Base-by-base conservation (phyloP, 1,139 yeast species). In the Protomyces pachydermus region DNA sequence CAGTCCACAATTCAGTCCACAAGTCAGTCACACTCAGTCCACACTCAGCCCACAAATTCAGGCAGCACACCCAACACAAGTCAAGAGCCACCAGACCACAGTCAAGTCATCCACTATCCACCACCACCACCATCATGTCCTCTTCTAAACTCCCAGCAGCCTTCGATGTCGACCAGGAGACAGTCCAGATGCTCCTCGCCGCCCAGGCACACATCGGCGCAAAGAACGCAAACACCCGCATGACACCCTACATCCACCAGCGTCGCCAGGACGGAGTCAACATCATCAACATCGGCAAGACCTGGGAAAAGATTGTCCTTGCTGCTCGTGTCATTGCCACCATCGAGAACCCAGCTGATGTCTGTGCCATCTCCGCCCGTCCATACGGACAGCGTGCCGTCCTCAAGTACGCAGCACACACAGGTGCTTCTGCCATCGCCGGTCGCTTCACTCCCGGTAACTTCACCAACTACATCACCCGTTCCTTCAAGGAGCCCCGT, bases 381-480 rank as follows among this genome's bases (percentile, higher is more conserved):
- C 91, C 97, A 76, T 93, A 89, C 84, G 99, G 98, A 79, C 99
- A 95, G 86, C 93, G 99, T 86, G 99, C 98, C 79, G 98, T 91
- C 74, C 87, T 95, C 81, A 95, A 95, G 86, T 95, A 88, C 79
- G 98, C 98, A 80, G 90, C 97, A 77, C 98, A 95, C 93, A 91
- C 98, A 76, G 98, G 98, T 82, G 97, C 98, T 74, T 91, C 98
- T 75, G 95, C 98, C 81, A 91, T 95, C 83, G 98, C 98, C 76
- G 98, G 98, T 82, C 91, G 99, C 85, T 95, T 95, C 91, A 95
- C 98, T 76, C 99, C 99, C 82, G 99, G 99, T 88, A 87, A 89
- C 86, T 95, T 95, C 91, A 95, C 99, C 81, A 95, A 95, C 86
- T 95, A 95, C 86, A 93, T 91, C 86, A 95, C 98, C 82, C 95